Evolutionary conservation across 192 early-diverging fungal genomes (phyloP).

Genomic region (Coemansia sp.): DNA sequence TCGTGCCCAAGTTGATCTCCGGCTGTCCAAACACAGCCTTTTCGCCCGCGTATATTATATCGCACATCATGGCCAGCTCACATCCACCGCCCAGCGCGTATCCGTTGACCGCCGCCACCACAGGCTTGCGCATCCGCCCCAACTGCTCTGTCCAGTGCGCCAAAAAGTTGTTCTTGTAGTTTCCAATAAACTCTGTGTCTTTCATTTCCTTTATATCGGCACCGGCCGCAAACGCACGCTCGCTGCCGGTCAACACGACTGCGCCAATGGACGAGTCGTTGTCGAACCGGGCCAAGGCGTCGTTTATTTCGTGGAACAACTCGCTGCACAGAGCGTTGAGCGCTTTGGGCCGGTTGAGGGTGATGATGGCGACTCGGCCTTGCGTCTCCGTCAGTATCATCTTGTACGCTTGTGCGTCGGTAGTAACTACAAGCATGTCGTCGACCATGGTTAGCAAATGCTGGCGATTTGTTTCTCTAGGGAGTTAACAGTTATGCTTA

Average conservation of each 20-base stretch:
- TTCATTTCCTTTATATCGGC: conserved; percentile 99
- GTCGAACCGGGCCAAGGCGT: conserved; percentile 77
- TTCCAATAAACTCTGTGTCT: conserved; percentile 78
- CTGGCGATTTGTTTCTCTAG: not conserved
- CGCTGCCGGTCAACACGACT: conserved; percentile 92
- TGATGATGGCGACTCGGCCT: conserved; percentile 83
- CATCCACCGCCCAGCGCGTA: conserved; percentile 98
- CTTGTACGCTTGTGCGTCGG: conserved; percentile 28
- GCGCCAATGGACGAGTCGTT: conserved; percentile 75
- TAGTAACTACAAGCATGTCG: conserved; percentile 26
- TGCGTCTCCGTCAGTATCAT: conserved; percentile 67
- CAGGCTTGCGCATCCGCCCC: conserved; percentile 86
- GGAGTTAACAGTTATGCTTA: conserved; percentile 10
- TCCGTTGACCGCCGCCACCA: conserved; percentile 97
- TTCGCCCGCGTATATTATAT: conserved; percentile 98
- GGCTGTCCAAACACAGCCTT: conserved; percentile 97
- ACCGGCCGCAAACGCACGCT: conserved; percentile 96
- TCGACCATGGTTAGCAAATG: conserved; percentile 3
- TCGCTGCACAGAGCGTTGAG: conserved; percentile 94
- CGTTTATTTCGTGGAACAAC: conserved; percentile 90
- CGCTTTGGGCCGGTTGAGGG: conserved; percentile 92
- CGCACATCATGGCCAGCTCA: conserved; percentile 99
- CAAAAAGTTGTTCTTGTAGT: conserved; percentile 90
- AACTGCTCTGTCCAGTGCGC: conserved; percentile 90
- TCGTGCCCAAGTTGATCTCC: conserved; percentile 97